A percentile compares a stretch with the other conserved stretches of the same genome.
Evolutionary conservation across 2,329 filamentous ascomycete genomes (phyloP).

Genomic region (Nectriaceae sp.): DNA sequence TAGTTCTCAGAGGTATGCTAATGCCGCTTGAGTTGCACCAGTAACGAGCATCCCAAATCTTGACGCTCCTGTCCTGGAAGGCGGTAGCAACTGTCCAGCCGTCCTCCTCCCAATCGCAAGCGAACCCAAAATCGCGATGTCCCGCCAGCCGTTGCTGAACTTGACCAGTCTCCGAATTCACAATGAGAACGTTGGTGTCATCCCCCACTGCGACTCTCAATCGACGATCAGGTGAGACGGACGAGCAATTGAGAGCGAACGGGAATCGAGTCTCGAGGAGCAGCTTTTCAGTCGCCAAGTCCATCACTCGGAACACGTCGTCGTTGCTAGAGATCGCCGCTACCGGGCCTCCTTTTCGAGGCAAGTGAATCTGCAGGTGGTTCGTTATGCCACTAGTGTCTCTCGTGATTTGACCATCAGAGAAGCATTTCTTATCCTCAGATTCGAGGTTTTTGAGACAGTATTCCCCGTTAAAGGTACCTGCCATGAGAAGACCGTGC

Average conservation of each 20-base stretch:
- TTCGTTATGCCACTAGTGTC: slow-evolving; percentile 62
- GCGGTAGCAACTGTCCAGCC: slow-evolving; percentile 76
- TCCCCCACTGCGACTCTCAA: slow-evolving; percentile 76
- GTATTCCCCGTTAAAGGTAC: slow-evolving; percentile 60
- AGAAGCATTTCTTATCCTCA: slow-evolving; percentile 35
- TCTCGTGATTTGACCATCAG: slow-evolving; percentile 50
- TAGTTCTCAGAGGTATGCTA: slow-evolving; percentile 50
- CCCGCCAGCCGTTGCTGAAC: slow-evolving; percentile 59
- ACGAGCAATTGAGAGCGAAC: slow-evolving; percentile 71
- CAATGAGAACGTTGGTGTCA: slow-evolving; percentile 63
- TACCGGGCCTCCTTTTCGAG: slow-evolving; percentile 51
- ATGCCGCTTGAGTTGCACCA: slow-evolving; percentile 59
- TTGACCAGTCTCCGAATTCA: slow-evolving; percentile 66
- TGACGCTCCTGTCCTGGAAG: slow-evolving; percentile 72
- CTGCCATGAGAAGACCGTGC: slow-evolving; percentile 59
- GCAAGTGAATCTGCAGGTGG: slow-evolving; percentile 59
- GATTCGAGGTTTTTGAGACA: slow-evolving; percentile 49
- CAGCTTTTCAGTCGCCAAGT: slow-evolving; percentile 61
- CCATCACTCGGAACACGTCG: slow-evolving; percentile 57
- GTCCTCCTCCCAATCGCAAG: slow-evolving; percentile 79
- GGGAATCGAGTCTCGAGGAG: slow-evolving; percentile 54
- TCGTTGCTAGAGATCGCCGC: slow-evolving; percentile 68
- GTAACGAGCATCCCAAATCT: slow-evolving; percentile 75
- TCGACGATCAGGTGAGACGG: slow-evolving; percentile 70
- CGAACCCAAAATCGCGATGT: slow-evolving; percentile 72